Evolutionary conservation across 2,329 filamentous ascomycete genomes (phyloP), one percentile per base, ranked within the genome.

Genomic region (Botrytis deweyae): DNA sequence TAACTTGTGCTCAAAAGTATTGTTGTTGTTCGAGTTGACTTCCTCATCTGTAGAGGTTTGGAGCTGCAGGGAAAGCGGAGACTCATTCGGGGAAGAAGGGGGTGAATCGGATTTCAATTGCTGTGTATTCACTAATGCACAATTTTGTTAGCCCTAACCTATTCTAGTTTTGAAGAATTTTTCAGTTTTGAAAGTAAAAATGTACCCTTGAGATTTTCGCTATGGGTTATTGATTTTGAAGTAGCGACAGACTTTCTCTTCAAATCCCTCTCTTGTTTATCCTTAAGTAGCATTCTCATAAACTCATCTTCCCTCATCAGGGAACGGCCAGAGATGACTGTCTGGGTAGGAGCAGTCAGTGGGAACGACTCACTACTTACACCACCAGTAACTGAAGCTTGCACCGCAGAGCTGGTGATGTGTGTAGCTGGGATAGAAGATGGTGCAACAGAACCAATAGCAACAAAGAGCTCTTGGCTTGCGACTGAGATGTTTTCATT

Each of bases 221-320:
- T 46, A 10, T 49, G 40, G 2, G 44, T n/a, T 25, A 0, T 46
- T 44, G 14, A 9, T 16, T 33, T 18, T 25, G 42, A 42, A 10
- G 12, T 44, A 18, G 49, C 5, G 42, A 44, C 3, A 36, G 8
- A 25, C 33, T 49, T 16, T 38, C 22, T 58, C 40, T 73, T 72
- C 44, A 42, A 12, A 7, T 29, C 42, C 36, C 5, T 68, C 55
- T 64, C 72, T 44, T 72, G 42, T 33, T 52, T 29, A 62, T 46
- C 25, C 40, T 59, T 65, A 40, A 66, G 14, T 40, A 74, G 38
- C 29, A 74, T 59, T 38, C 29, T 42, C 67, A 61, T 38, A 64
- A 74, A 74, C 9, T 74, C 61, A n/a, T 59, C 49, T 49, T 65
- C 62, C 40, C 44, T 42, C 49, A 61, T 67, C 16, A 58, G 12